These are phyloP conservation scores for Eurotiales sp. DNA, from an alignment of 2,329 filamentous ascomycete genomes.

Conservation along the genomic window DNA sequence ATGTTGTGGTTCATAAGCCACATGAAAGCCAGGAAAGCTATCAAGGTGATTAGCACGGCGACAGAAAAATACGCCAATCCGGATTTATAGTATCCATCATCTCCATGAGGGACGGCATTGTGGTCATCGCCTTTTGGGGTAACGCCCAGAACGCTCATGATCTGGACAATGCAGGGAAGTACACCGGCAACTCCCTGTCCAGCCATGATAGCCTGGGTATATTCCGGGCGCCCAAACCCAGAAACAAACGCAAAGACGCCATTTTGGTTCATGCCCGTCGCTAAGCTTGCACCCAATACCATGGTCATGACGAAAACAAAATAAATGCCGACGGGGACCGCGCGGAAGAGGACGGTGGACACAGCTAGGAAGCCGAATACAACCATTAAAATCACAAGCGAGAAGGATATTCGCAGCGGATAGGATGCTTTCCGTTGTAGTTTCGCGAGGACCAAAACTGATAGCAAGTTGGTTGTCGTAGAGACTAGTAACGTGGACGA, in stretches of 20 bases:
- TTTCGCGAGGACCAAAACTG: slow-evolving; percentile 72
- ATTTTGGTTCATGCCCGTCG: slow-evolving; percentile 85
- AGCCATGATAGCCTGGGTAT: slow-evolving; percentile 94
- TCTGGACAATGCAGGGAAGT: slow-evolving; percentile 80
- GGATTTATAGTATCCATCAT: slow-evolving; percentile 55
- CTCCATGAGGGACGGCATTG: slow-evolving; percentile 30
- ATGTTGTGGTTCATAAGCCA: slow-evolving; percentile 60
- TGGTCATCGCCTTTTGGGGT: slow-evolving; percentile 30
- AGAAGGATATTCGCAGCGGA: slow-evolving; percentile 74
- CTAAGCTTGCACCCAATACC: slow-evolving; percentile 74
- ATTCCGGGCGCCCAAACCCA: slow-evolving; percentile 78
- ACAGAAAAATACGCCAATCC: slow-evolving; percentile 91
- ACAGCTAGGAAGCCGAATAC: slow-evolving; percentile 74
- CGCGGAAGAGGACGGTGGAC: slow-evolving; percentile 68
- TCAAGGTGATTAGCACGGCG: slow-evolving; percentile 69
- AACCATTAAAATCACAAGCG: slow-evolving; percentile 71
- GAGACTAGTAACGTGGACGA: slow-evolving; percentile 83
- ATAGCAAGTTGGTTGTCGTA: slow-evolving; percentile 73
- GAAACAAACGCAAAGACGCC: slow-evolving; percentile 89
- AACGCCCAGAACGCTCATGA: slow-evolving; percentile 72
- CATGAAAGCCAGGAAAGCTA: slow-evolving; percentile 69
- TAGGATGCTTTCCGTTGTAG: slow-evolving; percentile 82
- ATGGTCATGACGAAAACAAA: slow-evolving; percentile 77
- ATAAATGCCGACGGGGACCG: slow-evolving; percentile 62
- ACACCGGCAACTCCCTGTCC: slow-evolving; percentile 92